phyloP scores from a whole-genome alignment of 2,329 filamentous ascomycete species.

The Ustilaginoidea virens region DNA sequence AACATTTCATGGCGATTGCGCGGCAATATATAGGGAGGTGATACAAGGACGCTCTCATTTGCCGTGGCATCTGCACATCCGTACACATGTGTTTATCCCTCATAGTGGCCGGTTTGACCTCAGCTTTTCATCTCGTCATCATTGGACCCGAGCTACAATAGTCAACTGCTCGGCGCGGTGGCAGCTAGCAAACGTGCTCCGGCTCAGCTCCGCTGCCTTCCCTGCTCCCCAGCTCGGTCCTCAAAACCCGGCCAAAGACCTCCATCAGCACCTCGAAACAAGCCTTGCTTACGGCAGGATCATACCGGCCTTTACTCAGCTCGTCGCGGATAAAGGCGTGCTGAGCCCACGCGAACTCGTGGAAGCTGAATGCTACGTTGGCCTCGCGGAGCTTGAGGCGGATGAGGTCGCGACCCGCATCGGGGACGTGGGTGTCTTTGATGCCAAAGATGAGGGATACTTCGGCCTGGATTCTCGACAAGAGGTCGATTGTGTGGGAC shows the following conservation, averaged over 20 bases:
- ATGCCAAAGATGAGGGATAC: slow-evolving; percentile 84
- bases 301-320: slow-evolving; percentile 83
- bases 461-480: slow-evolving; percentile 63
- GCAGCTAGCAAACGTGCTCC: slow-evolving; percentile 55
- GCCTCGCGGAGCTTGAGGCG: slow-evolving; percentile 65
- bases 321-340: slow-evolving; percentile 93
- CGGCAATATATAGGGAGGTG: no score
- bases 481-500: slow-evolving; percentile 35
- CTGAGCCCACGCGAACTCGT: slow-evolving; percentile 86
- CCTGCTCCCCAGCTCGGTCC: slow-evolving; percentile 59
- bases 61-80: no score
- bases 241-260: slow-evolving; percentile 64
- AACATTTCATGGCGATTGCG: no score
- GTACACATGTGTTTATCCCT: no score
- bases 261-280: slow-evolving; percentile 88
- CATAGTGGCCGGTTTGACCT: no score
- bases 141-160: no score
- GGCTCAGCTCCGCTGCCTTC: slow-evolving; percentile 45
- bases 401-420: slow-evolving; percentile 69
- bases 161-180: background rate
- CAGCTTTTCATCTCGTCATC: no score
- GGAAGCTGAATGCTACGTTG: slow-evolving; percentile 62
- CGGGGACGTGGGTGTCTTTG: slow-evolving; percentile 78
- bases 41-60: no score
- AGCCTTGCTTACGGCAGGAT: slow-evolving; percentile 70